Evolutionary conservation across 805 yeast genomes (phyloP).

Genomic region (Metschnikowia hibisci): DNA sequence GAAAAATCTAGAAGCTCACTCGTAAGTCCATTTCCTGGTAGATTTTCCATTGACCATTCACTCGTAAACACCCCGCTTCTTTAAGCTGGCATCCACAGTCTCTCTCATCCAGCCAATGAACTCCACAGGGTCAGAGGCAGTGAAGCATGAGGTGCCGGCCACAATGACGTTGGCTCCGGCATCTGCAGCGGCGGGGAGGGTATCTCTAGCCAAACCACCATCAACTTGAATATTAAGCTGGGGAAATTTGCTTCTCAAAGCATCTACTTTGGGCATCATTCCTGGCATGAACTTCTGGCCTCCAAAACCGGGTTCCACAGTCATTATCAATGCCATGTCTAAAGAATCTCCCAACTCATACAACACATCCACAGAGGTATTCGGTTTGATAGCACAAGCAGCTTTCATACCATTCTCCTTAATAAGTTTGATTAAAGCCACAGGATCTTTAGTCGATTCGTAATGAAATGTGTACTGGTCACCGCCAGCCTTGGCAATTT

Average conservation of each 20-base stretch:
- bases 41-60: not conserved
- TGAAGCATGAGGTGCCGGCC: slow-evolving; percentile 93
- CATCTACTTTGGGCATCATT: slow-evolving; percentile 94
- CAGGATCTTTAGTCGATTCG: slow-evolving; percentile 83
- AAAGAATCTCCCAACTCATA: slow-evolving; percentile 69
- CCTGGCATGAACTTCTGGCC: slow-evolving; percentile 94
- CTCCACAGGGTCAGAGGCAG: slow-evolving; percentile 72
- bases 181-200: slow-evolving; percentile 81
- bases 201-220: slow-evolving; percentile 89
- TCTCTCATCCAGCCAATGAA: slow-evolving; percentile 67
- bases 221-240: slow-evolving; percentile 88
- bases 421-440: slow-evolving; percentile 69
- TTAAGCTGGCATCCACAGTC: slow-evolving; percentile 51
- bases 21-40: not conserved
- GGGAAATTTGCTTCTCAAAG: slow-evolving; percentile 70
- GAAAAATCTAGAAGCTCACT: not conserved
- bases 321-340: slow-evolving; percentile 97
- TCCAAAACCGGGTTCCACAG: slow-evolving; percentile 98
- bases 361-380: slow-evolving; percentile 80
- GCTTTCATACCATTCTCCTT: slow-evolving; percentile 82
- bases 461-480: slow-evolving; percentile 95
- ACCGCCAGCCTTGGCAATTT: slow-evolving; percentile 90
- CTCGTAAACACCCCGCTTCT: slow-evolving; percentile 34
- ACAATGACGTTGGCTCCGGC: slow-evolving; percentile 99
- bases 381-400: slow-evolving; percentile 92